Evolutionary conservation across 208 protist species (phyloP).

Genomic region (Trypanosoma congolense): DNA sequence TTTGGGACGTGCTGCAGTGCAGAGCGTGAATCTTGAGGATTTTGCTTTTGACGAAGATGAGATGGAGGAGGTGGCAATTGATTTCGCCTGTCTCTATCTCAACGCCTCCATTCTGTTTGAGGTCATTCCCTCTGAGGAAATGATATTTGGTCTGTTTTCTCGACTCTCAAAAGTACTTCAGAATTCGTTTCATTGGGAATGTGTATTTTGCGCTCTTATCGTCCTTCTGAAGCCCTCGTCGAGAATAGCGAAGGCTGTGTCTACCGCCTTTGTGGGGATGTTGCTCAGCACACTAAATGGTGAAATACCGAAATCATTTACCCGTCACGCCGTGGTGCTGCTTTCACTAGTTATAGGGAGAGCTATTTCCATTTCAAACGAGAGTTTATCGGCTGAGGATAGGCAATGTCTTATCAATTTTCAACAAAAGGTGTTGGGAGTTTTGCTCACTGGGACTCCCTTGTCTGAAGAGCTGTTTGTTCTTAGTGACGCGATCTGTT

Average conservation of each 20-base stretch:
- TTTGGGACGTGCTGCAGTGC: conserved; percentile 13
- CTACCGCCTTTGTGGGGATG: conserved; percentile 15
- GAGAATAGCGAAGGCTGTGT: neutral
- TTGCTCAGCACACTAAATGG: neutral
- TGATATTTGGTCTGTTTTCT: conserved; percentile 11
- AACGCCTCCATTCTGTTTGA: conserved; percentile 23
- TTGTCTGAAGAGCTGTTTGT: conserved; percentile 10
- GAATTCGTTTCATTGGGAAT: conserved; percentile 24
- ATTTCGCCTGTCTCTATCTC: conserved; percentile 26
- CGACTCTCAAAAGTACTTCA: conserved; percentile 10
- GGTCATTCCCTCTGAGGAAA: conserved; percentile 9
- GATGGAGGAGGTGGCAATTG: conserved; percentile 14
- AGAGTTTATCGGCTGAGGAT: conserved; percentile 2
- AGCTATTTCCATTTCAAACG: conserved; percentile 1
- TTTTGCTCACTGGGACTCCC: conserved; percentile 4
- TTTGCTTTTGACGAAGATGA: conserved; percentile 19
- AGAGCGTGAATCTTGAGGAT: conserved; percentile 7
- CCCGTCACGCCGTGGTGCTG: conserved; percentile 8
- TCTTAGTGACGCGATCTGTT: conserved; percentile 17
- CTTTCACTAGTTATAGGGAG: conserved; percentile 6
- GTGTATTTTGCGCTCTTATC: conserved; percentile 18
- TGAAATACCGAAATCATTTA: conserved; percentile 6
- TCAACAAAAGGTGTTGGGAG: conserved; percentile 11
- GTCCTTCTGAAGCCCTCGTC: neutral
- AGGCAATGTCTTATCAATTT: conserved; percentile 6